These are phyloP conservation scores for Bromus sterilis DNA, from an alignment of 176 grass and related monocot species.

Conservation along the genomic window DNA sequence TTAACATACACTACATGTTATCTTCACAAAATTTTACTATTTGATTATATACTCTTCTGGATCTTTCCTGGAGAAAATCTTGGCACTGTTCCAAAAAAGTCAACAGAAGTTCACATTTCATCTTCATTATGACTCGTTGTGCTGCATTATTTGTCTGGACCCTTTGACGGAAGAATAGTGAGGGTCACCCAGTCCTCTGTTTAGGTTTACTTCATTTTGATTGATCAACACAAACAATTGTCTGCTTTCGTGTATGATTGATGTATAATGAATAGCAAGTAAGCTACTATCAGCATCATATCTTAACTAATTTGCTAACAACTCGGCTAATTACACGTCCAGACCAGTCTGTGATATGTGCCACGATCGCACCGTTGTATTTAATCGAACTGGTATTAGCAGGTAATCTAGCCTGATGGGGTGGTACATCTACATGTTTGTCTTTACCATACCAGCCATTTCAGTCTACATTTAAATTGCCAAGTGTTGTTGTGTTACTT, in stretches of 20 bases:
- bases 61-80: slow-evolving; percentile 5
- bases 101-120: slow-evolving; percentile 19
- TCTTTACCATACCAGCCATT: slow-evolving; percentile 8
- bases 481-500: background rate
- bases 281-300: slow-evolving; percentile 41
- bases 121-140: slow-evolving; percentile 3
- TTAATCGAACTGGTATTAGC: slow-evolving; percentile 23
- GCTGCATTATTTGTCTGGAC: slow-evolving; percentile 1
- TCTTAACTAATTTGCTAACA: slow-evolving; percentile 37
- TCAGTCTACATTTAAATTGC: background rate
- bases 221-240: slow-evolving; percentile 34
- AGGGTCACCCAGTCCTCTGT: slow-evolving; percentile 8
- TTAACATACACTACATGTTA: slow-evolving; percentile 1
- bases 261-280: slow-evolving; percentile 26
- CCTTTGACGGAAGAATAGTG: slow-evolving; percentile 20
- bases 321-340: slow-evolving; percentile 27
- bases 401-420: slow-evolving; percentile 21
- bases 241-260: slow-evolving; percentile 14
- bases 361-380: background rate
- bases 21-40: background rate
- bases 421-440: slow-evolving; percentile 24
- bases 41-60: slow-evolving; percentile 2
- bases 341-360: slow-evolving; percentile 2
- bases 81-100: slow-evolving; percentile 19
- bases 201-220: slow-evolving; percentile 32